A percentile compares a stretch with the other conserved stretches of the same genome.
Evolutionary conservation across 1,284 basidiomycete genomes (phyloP).

Genomic region (Lentinula novae-zelandiae): DNA sequence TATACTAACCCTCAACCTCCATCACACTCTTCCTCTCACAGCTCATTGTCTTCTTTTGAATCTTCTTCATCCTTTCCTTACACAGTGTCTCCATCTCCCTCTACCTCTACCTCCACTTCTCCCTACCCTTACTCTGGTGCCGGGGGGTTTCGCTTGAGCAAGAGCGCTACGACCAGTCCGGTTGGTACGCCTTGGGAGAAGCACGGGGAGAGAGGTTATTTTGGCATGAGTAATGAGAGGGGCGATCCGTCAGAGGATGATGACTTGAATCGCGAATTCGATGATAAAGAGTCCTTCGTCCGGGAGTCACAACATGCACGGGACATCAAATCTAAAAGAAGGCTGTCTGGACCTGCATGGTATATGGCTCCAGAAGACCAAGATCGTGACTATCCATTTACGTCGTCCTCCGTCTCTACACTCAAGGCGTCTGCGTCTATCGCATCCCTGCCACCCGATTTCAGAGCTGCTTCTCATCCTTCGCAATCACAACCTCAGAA

Average conservation of each 20-base stretch:
- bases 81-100: background rate
- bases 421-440: constrained; percentile 32
- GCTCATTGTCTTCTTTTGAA: background rate
- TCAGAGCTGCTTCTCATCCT: constrained; percentile 8
- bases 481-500: constrained; percentile 2
- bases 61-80: background rate
- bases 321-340: constrained; percentile 25
- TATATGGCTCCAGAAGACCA: constrained; percentile 37
- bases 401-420: constrained; percentile 23
- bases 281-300: background rate
- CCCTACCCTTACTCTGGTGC: background rate
- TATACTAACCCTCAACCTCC: background rate
- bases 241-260: constrained; percentile 16
- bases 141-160: constrained; percentile 36
- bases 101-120: background rate
- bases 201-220: constrained; percentile 36
- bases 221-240: constrained; percentile 38
- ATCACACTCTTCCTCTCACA: background rate
- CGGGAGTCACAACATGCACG: constrained; percentile 16
- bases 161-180: constrained; percentile 72
- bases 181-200: constrained; percentile 42
- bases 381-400: constrained; percentile 8
- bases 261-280: constrained; percentile 7
- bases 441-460: constrained; percentile 4
- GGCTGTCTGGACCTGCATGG: constrained; percentile 52